phyloP scores from a whole-genome alignment of 805 yeast genomes.

The Yueomyces sinensis region DNA sequence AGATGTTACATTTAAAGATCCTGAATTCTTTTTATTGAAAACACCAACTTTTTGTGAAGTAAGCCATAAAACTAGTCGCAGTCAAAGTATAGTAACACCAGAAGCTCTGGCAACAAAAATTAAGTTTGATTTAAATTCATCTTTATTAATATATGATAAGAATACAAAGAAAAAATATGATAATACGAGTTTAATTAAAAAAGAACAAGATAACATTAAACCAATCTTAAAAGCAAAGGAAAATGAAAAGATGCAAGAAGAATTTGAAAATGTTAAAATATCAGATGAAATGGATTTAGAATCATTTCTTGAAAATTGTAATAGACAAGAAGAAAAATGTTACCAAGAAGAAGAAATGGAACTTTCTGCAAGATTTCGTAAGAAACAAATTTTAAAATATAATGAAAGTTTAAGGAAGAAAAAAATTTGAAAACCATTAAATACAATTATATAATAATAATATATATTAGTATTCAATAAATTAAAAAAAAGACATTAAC shows the following conservation, averaged over 20 bases:
- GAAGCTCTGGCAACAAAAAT: conserved; percentile 1
- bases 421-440: no score
- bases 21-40: neutral
- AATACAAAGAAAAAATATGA: conserved; percentile 7
- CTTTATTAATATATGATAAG: conserved; percentile 14
- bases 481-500: no score
- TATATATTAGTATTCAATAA: no score
- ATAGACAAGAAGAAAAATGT: no score
- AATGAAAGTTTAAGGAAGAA: no score
- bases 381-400: neutral
- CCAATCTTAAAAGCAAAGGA: conserved; percentile 27
- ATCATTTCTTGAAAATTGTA: neutral
- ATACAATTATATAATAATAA: no score
- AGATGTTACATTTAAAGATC: neutral
- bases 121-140: conserved; percentile 18
- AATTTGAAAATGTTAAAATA: neutral
- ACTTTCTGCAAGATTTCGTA: no score
- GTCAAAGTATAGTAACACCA: neutral
- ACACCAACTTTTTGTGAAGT: neutral
- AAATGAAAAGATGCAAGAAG: conserved; percentile 17
- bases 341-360: no score
- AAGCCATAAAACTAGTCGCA: neutral
- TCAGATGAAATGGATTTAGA: neutral
- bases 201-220: conserved; percentile 5
- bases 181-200: neutral